These are phyloP conservation scores for Chlorociboria aeruginascens DNA, from an alignment of 495 filamentous ascomycete species.

Conservation along the genomic window DNA sequence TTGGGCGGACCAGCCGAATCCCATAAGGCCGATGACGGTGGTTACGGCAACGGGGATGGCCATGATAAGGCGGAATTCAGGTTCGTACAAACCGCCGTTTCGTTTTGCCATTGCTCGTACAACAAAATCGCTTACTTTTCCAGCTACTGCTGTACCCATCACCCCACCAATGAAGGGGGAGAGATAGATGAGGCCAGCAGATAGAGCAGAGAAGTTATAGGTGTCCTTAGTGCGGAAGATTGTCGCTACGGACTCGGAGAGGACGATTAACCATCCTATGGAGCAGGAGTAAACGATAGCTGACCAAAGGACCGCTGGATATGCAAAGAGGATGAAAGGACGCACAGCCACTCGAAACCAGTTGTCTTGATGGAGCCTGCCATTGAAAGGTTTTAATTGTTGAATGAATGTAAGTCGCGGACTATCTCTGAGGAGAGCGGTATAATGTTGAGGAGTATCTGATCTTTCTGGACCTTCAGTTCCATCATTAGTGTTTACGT, in stretches of 20 bases:
- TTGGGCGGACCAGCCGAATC: slow-evolving; percentile 82
- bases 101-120: slow-evolving; percentile 64
- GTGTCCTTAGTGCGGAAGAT: slow-evolving; percentile 54
- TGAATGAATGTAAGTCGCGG: slow-evolving; percentile 58
- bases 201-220: slow-evolving; percentile 71
- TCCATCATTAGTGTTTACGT: neutral
- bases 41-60: slow-evolving; percentile 65
- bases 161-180: slow-evolving; percentile 83
- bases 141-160: slow-evolving; percentile 81
- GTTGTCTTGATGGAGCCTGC: slow-evolving; percentile 61
- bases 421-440: slow-evolving; percentile 40
- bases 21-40: slow-evolving; percentile 81
- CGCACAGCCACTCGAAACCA: slow-evolving; percentile 68
- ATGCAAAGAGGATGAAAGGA: slow-evolving; percentile 76
- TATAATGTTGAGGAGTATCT: slow-evolving; percentile 35
- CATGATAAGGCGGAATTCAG: slow-evolving; percentile 92
- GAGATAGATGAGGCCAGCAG: slow-evolving; percentile 80
- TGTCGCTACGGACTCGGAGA: slow-evolving; percentile 73
- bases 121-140: slow-evolving; percentile 76
- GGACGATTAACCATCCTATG: slow-evolving; percentile 91
- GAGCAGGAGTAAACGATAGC: slow-evolving; percentile 75
- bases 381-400: slow-evolving; percentile 62
- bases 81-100: slow-evolving; percentile 93
- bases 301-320: slow-evolving; percentile 88
- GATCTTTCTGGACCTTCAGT: neutral